Evolutionary conservation across 495 filamentous ascomycete species (phyloP), one percentile per base, ranked within the genome.

Genomic region (Hyaloscypha variabilis): DNA sequence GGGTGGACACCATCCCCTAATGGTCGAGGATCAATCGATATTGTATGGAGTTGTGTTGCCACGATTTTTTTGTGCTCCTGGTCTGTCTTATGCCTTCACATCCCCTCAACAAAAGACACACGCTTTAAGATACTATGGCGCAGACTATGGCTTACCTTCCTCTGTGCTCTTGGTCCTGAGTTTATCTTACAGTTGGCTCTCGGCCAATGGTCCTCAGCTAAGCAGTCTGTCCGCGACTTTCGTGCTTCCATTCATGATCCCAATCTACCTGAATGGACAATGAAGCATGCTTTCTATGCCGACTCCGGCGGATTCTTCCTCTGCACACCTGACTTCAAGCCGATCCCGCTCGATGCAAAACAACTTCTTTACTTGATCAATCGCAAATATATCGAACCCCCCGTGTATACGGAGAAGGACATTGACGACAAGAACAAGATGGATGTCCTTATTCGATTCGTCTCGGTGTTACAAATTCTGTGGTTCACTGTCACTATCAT

Each of bases 271-370:
- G 17, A 67, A 2, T 81, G 77, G 78, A 79, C 77, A 1, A 61
- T 78, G 36, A 51, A 36, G 10, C 73, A 76, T 29, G 78, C 57
- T 21, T 80, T 78, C 63, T 79, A 68, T 60, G 76, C 76, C 21
- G 70, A 81, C 58, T 77, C 71, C 63, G 79, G 79, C 42, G 78
- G 77, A 13, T 71, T 80, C 64, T 17, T 72, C 21, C 67, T 76
- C 0, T 10, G 72, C 13, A 39, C 68, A 2, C 26, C 13, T 0
- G 78, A 76, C n/a, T 34, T 19, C 30, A 24, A 8, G 0, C 51
- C 75, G 0, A 77, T 77, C 39, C 75, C 74, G 2, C 19, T 81
- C 25, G 75, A 73, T 49, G 69, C 72, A 19, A 71, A 72, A 46
- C 75, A 80, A 24, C n/a, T 81, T 1, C 65, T 67, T 51, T 80